Evolutionary conservation across 148 eudicot species (phyloP).

Genomic region (Heliamphora exappendiculata): DNA sequence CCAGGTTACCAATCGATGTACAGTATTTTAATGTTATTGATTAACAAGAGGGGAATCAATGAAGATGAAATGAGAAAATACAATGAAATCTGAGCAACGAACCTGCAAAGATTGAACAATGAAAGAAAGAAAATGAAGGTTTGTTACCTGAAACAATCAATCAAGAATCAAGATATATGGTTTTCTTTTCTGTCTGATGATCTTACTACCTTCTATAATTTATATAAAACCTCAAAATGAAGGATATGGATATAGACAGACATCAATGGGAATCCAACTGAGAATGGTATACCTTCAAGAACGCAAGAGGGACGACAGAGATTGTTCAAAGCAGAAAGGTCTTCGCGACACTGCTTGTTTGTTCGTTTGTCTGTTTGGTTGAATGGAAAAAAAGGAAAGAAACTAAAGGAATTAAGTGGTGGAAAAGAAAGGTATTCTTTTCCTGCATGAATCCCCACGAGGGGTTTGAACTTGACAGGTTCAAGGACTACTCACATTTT

Average conservation of each 20-base stretch:
- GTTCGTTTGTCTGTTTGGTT: too few species aligned
- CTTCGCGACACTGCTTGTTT: background rate
- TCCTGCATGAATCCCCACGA: background rate
- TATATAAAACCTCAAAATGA: background rate
- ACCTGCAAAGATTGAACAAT: background rate
- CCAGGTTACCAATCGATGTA: too few species aligned
- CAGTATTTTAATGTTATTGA: too few species aligned
- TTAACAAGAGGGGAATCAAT: too few species aligned
- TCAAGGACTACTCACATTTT: too few species aligned
- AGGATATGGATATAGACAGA: background rate
- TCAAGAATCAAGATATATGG: background rate
- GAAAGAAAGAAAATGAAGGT: background rate
- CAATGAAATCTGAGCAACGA: too few species aligned
- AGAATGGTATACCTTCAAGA: background rate
- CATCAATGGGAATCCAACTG: background rate
- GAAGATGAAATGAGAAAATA: too few species aligned
- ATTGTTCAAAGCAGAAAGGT: background rate
- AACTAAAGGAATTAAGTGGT: background rate
- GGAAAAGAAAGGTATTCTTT: background rate
- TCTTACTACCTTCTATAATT: background rate
- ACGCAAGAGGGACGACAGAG: background rate
- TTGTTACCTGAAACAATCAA: background rate
- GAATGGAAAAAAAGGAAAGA: constrained; percentile 1
- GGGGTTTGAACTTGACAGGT: background rate
- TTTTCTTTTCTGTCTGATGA: background rate